A percentile compares a stretch with the other conserved stretches of the same genome.
phyloP scores from a whole-genome alignment of 805 yeast species.

The Vanderwaltozyma yarrowii region DNA sequence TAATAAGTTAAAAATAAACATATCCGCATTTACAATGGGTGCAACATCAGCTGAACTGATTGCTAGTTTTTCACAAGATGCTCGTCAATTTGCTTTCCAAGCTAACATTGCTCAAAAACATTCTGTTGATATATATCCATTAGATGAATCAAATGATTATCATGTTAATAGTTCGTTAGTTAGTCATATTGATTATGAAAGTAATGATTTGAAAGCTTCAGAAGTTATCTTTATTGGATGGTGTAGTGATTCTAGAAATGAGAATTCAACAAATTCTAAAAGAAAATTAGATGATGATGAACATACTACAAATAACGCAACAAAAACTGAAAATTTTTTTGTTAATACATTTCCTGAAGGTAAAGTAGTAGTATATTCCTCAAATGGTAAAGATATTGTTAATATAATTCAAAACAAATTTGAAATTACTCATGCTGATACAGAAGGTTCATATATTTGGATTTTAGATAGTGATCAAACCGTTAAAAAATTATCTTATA shows the following conservation, averaged over 20 bases:
- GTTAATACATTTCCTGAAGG: constrained; percentile 24
- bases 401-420: constrained; percentile 28
- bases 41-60: constrained; percentile 14
- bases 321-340: constrained; percentile 17
- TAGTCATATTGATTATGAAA: constrained; percentile 24
- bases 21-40: too few relatives aligned
- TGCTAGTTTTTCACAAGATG: constrained; percentile 23
- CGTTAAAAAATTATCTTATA: constrained; percentile 26
- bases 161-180: constrained; percentile 24
- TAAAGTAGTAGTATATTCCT: constrained; percentile 24
- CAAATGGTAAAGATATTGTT: constrained; percentile 28
- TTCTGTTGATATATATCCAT: constrained; percentile 27
- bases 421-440: constrained; percentile 30
- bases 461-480: constrained; percentile 24
- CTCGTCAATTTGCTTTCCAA: constrained; percentile 26
- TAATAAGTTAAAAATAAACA: too few relatives aligned
- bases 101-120: constrained; percentile 26
- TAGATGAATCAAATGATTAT: constrained; percentile 18
- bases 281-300: constrained; percentile 16
- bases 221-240: constrained; percentile 21
- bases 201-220: constrained; percentile 19
- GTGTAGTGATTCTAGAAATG: constrained; percentile 11
- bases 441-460: constrained; percentile 29
- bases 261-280: constrained; percentile 7
- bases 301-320: neutral